Evolutionary conservation across 2,329 filamentous ascomycete species (phyloP).

Genomic region (Colletotrichum shisoi): DNA sequence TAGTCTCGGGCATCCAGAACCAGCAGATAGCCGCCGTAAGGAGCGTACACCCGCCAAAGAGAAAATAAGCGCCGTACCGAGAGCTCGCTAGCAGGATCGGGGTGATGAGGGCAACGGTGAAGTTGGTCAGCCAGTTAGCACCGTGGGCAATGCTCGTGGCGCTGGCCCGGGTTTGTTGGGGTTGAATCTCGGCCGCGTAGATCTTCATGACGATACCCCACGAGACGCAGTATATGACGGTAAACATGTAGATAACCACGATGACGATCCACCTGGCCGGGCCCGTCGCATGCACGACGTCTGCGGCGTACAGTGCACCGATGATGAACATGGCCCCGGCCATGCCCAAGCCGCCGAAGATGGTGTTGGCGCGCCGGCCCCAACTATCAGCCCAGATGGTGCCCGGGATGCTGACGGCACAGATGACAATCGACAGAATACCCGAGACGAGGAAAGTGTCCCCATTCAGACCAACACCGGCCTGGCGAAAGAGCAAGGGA

Average conservation of each 20-base stretch:
- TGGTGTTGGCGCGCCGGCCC: neutral
- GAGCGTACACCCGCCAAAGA: neutral
- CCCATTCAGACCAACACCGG: neutral
- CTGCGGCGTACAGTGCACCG: slow-evolving; percentile 4
- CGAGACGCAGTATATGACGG: slow-evolving; percentile 5
- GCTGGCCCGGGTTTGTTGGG: slow-evolving; percentile 2
- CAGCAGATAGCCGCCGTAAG: slow-evolving; percentile 2
- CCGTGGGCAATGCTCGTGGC: slow-evolving; percentile 4
- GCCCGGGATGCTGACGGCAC: slow-evolving; percentile 1
- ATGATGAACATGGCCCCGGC: slow-evolving; percentile 4
- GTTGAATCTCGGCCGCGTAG: slow-evolving; percentile 8
- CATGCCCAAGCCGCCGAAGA: neutral
- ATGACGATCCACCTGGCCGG: slow-evolving; percentile 9
- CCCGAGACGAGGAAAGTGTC: slow-evolving; percentile 7
- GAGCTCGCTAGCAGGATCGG: slow-evolving; percentile 1
- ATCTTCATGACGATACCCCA: slow-evolving; percentile 9
- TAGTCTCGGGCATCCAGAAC: slow-evolving; percentile 5
- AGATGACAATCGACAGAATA: slow-evolving; percentile 1
- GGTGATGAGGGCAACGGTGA: slow-evolving; percentile 3
- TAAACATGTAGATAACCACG: neutral
- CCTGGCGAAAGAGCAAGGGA: neutral
- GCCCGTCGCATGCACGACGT: neutral
- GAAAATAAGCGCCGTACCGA: slow-evolving; percentile 1
- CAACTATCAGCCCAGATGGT: slow-evolving; percentile 11
- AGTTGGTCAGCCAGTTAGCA: slow-evolving; percentile 1